phyloP scores from a whole-genome alignment of 768 basidiomycete species.

The Mycena galericulata region DNA sequence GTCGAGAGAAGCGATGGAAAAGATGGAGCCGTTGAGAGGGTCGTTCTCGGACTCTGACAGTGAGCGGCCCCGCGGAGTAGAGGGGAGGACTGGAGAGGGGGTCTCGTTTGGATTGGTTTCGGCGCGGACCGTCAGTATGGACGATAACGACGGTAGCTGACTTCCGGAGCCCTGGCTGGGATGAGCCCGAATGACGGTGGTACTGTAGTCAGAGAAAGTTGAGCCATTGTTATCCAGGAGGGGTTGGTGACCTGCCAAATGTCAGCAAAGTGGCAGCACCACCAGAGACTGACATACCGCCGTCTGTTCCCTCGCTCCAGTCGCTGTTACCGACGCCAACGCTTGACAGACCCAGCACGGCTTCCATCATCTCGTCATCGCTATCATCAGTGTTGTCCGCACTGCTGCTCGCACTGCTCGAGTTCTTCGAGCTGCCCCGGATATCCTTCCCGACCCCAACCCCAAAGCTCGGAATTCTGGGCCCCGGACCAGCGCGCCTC shows the following conservation, averaged over 20 bases:
- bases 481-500: constrained; percentile 67
- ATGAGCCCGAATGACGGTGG: constrained; percentile 70
- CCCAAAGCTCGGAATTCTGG: constrained; percentile 91
- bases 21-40: constrained; percentile 58
- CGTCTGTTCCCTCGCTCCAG: constrained; percentile 58
- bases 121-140: constrained; percentile 78
- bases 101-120: constrained; percentile 62
- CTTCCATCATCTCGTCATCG: constrained; percentile 75
- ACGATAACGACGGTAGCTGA: constrained; percentile 70
- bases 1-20: constrained; percentile 69
- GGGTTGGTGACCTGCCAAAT: constrained; percentile 62
- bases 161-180: constrained; percentile 52
- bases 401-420: constrained; percentile 62
- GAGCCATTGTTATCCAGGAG: constrained; percentile 55
- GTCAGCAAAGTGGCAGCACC: constrained; percentile 23
- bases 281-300: constrained; percentile 44
- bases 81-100: constrained; percentile 55
- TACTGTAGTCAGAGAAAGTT: constrained; percentile 72
- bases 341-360: constrained; percentile 63
- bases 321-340: constrained; percentile 60
- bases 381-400: constrained; percentile 71
- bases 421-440: constrained; percentile 46
- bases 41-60: constrained; percentile 46
- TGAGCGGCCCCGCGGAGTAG: constrained; percentile 42
- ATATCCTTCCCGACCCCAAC: constrained; percentile 75